These are phyloP conservation scores for Scheffersomyces insectosa DNA, from an alignment of 1,139 yeast species.

Conservation along the genomic window DNA sequence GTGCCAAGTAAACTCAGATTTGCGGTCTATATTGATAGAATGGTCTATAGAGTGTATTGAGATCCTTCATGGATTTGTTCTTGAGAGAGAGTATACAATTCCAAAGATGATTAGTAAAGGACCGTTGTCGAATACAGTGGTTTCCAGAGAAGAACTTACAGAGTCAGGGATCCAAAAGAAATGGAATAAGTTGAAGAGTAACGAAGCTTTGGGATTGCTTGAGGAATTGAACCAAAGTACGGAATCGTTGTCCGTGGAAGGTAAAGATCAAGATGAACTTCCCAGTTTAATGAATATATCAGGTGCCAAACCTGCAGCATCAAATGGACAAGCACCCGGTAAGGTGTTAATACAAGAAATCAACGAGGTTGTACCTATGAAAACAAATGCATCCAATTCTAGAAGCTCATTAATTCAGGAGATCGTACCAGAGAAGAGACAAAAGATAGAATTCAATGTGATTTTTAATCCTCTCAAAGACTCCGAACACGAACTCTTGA, in stretches of 20 bases:
- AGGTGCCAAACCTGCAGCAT: slow-evolving; percentile 16
- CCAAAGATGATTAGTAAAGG: slow-evolving; percentile 72
- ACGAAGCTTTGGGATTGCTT: slow-evolving; percentile 43
- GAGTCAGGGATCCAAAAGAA: slow-evolving; percentile 35
- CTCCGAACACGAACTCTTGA: neutral
- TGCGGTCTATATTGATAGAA: slow-evolving; percentile 50
- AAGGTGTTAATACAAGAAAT: slow-evolving; percentile 1
- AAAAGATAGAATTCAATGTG: slow-evolving; percentile 8
- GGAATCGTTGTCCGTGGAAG: neutral
- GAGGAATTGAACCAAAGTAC: slow-evolving; percentile 28
- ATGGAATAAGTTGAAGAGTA: slow-evolving; percentile 32
- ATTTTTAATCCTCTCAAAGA: neutral
- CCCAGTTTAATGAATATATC: slow-evolving; percentile 21
- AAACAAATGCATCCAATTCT: neutral
- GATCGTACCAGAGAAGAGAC: slow-evolving; percentile 2
- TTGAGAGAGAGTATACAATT: slow-evolving; percentile 43
- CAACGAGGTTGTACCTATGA: slow-evolving; percentile 15
- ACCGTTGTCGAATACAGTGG: slow-evolving; percentile 36
- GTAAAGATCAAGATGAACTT: slow-evolving; percentile 17
- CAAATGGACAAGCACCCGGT: neutral
- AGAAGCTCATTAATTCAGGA: neutral
- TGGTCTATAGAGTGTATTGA: slow-evolving; percentile 75
- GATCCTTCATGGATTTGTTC: slow-evolving; percentile 39
- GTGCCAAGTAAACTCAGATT: slow-evolving; percentile 55
- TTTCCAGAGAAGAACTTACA: slow-evolving; percentile 31